phyloP scores from a whole-genome alignment of 805 yeast genomes.

The Kazachstania kunashirensis region DNA sequence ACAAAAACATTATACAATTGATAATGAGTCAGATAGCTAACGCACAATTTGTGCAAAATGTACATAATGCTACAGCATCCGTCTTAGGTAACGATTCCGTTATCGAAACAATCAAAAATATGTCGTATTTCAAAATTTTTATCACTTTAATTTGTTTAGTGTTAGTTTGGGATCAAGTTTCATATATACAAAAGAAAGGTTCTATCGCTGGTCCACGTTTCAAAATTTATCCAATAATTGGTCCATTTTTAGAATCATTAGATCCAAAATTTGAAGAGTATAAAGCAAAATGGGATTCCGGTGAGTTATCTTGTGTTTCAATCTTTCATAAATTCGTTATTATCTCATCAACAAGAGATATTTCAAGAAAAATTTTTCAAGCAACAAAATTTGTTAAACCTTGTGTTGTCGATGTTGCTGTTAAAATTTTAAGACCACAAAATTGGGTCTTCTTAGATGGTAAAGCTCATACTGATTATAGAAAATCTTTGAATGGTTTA shows the following conservation, averaged over 20 bases:
- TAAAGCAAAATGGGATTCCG: constrained; percentile 86
- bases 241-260: constrained; percentile 88
- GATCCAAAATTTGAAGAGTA: constrained; percentile 95
- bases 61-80: too few relatives aligned
- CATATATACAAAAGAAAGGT: constrained; percentile 75
- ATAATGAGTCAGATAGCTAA: neutral
- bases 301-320: constrained; percentile 91
- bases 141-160: constrained; percentile 39
- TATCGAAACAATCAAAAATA: constrained; percentile 10
- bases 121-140: constrained; percentile 48
- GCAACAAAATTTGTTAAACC: constrained; percentile 89
- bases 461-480: constrained; percentile 86
- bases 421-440: constrained; percentile 84
- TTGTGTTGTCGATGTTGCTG: constrained; percentile 96
- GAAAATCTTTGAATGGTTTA: constrained; percentile 80
- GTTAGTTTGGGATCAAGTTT: constrained; percentile 62
- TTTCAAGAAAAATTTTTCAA: constrained; percentile 76
- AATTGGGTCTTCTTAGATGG: constrained; percentile 99
- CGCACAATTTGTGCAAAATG: neutral
- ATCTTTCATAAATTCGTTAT: constrained; percentile 97
- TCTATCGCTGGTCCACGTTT: constrained; percentile 79
- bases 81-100: neutral
- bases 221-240: constrained; percentile 91
- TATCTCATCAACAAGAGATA: constrained; percentile 79
- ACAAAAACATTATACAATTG: too few relatives aligned